These are phyloP conservation scores for Flagelloscypha sp. DNA, from an alignment of 768 basidiomycete genomes.

Conservation along the genomic window DNA sequence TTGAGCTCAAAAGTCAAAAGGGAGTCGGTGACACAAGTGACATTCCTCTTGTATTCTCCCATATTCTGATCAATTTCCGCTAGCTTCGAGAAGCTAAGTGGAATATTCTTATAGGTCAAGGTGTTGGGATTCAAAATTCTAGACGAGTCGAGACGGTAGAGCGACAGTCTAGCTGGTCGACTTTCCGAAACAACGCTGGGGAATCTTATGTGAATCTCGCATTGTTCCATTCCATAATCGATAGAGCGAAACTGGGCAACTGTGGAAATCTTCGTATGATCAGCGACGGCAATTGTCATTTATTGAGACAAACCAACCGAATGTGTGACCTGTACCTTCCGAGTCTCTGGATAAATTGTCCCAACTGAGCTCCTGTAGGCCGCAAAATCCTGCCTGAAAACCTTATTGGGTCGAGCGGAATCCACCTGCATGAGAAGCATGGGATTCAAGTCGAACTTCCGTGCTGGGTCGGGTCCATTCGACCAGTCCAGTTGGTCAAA, in stretches of 20 bases:
- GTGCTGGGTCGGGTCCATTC: conserved; percentile 8
- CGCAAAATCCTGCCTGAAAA: conserved; percentile 7
- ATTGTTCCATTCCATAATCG: conserved; percentile 17
- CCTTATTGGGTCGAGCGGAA: conserved; percentile 1
- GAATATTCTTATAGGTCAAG: no score
- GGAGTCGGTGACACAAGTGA: no score
- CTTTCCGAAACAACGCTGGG: no score
- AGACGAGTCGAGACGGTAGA: conserved; percentile 6
- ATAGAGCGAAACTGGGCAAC: conserved; percentile 16
- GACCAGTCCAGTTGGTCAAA: conserved; percentile 16
- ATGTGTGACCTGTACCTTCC: conserved; percentile 8
- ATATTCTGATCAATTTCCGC: no score
- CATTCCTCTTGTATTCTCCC: no score
- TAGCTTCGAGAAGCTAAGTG: no score
- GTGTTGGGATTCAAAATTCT: no score
- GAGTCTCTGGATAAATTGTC: conserved; percentile 13
- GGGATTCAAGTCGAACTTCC: conserved; percentile 11
- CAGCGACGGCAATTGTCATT: no score
- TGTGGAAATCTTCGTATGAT: conserved; percentile 18
- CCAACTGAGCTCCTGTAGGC: conserved; percentile 11
- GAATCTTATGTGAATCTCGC: conserved; percentile 8
- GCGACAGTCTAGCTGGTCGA: no score
- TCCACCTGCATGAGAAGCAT: conserved; percentile 9
- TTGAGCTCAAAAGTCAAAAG: no score
- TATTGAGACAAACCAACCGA: conserved; percentile 6